phyloP scores from a whole-genome alignment of 257 asterid genomes.

The Anisodus acutangulus region DNA sequence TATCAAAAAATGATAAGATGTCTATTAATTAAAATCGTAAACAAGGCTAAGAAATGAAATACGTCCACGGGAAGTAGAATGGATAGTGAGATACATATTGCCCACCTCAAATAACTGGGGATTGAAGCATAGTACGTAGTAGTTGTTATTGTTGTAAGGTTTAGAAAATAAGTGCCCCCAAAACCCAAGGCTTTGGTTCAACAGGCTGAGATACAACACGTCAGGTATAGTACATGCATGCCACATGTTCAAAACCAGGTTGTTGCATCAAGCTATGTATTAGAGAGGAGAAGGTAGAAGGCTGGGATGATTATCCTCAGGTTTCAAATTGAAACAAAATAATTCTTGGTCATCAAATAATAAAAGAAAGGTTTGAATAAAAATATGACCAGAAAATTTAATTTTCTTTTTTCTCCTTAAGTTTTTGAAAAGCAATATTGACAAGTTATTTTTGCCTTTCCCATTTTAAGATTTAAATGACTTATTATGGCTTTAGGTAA shows the following conservation, averaged over 20 bases:
- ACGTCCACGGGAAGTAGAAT: background rate
- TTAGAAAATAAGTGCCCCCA: background rate
- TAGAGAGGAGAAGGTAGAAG: background rate
- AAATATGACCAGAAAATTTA: background rate
- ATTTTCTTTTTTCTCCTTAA: background rate
- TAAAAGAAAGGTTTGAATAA: background rate
- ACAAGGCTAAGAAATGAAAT: background rate
- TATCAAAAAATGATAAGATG: background rate
- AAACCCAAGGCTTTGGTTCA: conserved; percentile 5
- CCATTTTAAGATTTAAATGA: background rate
- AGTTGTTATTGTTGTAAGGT: background rate
- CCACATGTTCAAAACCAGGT: background rate
- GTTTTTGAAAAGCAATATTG: background rate
- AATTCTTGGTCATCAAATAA: background rate
- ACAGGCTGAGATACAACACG: background rate
- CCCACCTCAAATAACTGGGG: background rate
- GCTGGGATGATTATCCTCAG: background rate
- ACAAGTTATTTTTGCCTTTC: background rate
- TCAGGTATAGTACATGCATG: background rate
- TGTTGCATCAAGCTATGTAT: background rate
- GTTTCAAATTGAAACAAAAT: background rate
- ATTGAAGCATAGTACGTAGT: background rate
- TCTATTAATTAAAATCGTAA: background rate
- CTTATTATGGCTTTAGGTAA: background rate
- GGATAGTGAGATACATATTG: background rate